Conservation (phyloP, 768 basidiomycete species). For the Suillus discolor region DNA sequence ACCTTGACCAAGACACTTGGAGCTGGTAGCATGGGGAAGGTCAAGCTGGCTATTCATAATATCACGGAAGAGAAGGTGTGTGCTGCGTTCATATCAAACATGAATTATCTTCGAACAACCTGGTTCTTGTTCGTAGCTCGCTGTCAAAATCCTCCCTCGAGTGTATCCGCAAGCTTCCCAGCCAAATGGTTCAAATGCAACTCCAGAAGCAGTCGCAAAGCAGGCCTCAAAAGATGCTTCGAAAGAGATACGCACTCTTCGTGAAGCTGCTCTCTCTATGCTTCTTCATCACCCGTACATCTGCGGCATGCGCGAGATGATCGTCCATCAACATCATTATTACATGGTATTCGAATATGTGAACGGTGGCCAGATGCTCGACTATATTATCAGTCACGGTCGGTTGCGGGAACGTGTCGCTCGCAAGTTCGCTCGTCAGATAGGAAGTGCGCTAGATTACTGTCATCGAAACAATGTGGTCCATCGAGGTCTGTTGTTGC, state of each 20-base stretch:
- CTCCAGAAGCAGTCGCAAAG: slow-evolving; percentile 65
- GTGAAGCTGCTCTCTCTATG: slow-evolving; percentile 94
- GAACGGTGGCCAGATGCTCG: slow-evolving; percentile 99
- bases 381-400: slow-evolving; percentile 99
- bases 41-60: slow-evolving; percentile 92
- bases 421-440: slow-evolving; percentile 96
- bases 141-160: slow-evolving; percentile 98
- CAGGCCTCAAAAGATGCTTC: slow-evolving; percentile 89
- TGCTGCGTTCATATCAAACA: slow-evolving; percentile 16
- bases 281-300: slow-evolving; percentile 98
- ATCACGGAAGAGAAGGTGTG: slow-evolving; percentile 90
- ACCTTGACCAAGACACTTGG: slow-evolving; percentile 96
- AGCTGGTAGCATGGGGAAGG: slow-evolving; percentile 98
- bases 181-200: slow-evolving; percentile 45
- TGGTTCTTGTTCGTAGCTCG: slow-evolving; percentile 58
- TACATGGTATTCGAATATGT: slow-evolving; percentile 99
- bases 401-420: slow-evolving; percentile 93
- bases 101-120: background rate
- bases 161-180: slow-evolving; percentile 63
- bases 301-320: slow-evolving; percentile 99
- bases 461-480: slow-evolving; percentile 98
- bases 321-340: slow-evolving; percentile 96
- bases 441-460: slow-evolving; percentile 94
- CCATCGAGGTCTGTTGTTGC: slow-evolving; percentile 68
- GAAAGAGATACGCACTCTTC: slow-evolving; percentile 94